phyloP scores from a whole-genome alignment of 1,284 basidiomycete species.

The Thelephora terrestris region DNA sequence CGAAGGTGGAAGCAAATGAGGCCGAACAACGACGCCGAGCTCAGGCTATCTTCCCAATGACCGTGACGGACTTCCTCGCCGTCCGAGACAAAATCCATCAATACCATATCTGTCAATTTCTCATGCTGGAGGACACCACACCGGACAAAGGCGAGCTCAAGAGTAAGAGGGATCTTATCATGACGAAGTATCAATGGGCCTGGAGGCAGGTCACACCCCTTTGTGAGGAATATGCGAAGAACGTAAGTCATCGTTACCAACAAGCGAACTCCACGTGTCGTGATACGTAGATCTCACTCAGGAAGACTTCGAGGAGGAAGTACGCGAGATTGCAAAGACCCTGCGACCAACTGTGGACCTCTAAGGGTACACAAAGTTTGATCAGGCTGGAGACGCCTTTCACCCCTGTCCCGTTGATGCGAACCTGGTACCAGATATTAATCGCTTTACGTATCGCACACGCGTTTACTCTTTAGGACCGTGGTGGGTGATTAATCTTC shows the following conservation, averaged over 20 bases:
- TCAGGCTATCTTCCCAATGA: background rate
- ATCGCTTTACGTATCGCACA: too few relatives aligned
- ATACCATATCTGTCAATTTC: background rate
- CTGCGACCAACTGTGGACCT: background rate
- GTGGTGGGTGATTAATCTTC: too few relatives aligned
- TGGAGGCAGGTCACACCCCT: background rate
- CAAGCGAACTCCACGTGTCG: background rate
- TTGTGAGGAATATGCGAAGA: constrained; percentile 1
- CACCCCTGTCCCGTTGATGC: too few relatives aligned
- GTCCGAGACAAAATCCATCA: background rate
- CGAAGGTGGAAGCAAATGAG: background rate
- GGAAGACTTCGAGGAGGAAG: background rate
- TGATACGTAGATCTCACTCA: background rate
- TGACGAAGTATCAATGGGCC: background rate
- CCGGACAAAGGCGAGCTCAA: background rate
- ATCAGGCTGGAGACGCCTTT: too few relatives aligned
- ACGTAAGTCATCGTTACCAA: background rate
- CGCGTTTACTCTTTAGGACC: too few relatives aligned
- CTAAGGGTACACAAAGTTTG: too few relatives aligned
- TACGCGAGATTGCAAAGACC: background rate
- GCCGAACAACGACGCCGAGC: background rate
- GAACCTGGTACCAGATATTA: too few relatives aligned
- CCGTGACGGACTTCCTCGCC: background rate
- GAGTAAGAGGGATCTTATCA: background rate
- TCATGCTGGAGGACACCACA: background rate